Base-by-base conservation (phyloP, 2,329 filamentous ascomycete genomes). In the Ceratocystis destructans region DNA sequence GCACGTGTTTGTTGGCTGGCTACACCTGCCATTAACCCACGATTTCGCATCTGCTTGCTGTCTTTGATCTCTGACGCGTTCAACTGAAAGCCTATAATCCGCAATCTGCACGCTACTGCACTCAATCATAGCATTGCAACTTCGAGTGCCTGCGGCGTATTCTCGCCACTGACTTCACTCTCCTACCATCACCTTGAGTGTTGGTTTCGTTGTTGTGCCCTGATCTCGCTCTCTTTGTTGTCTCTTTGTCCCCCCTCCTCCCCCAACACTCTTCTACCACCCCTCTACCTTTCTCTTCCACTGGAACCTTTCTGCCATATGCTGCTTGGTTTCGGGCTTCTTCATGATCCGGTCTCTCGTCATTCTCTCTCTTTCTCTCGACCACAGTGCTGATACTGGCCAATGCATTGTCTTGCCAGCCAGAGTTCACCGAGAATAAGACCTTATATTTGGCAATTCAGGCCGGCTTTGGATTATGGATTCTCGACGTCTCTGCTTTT, bases 381-480 rank as follows among this genome's bases (percentile, higher is more conserved):
- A 44, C 57, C 37, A 64, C 41, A 22, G 61, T 66, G 64, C 64
- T 66, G 61, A 44, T 64, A 55, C 64, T 61, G 66, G 66, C 50
- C 64, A 61, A 66, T 50, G 50, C 61, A 41, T 62, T 46, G 61
- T 37, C 41, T 64, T 53, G 61, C 61, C 61, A 64, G 57, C 25
- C 61, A 46, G 59, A 64, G 53, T 61, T 45, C 62, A 33, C 12
- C 48, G 62, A 37, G 66, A 61, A 64, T 64, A 64, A 44, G 22
- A 48, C 55, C 62, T 48, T 25, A 25, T 55, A 46, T 64, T 61
- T 62, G 62, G 62, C 66, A 64, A 61, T 61, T 46, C 50, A 63
- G 66, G 62, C 66, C 62, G 62, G 55, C 57, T 62, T 20, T 66
- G 50, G 66, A 68, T 68, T 68, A 68, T 68, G 66, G 66, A 68